A percentile compares a stretch with the other conserved stretches of the same genome.
phyloP scores from a whole-genome alignment of 371 early-diverging fungal genomes.

The Chytridiales sp. region DNA sequence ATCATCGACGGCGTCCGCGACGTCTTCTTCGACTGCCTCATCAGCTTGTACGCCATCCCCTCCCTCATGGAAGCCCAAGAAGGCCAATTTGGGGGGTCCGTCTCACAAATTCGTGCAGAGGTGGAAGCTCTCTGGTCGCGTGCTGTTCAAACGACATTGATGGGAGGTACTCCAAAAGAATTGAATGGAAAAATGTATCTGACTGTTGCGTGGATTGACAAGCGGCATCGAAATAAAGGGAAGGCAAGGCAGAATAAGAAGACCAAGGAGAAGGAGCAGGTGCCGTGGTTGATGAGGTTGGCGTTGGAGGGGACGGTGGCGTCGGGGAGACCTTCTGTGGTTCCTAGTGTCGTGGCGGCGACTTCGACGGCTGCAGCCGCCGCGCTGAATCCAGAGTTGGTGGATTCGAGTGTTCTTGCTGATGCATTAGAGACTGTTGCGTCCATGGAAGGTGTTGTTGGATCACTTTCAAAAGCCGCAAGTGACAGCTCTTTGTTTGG shows the following conservation, averaged over 20 bases:
- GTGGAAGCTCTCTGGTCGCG: constrained; percentile 25
- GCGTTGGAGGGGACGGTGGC: constrained; percentile 30
- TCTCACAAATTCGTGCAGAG: constrained; percentile 14
- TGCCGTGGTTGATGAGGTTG: constrained; percentile 39
- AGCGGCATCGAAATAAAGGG: constrained; percentile 43
- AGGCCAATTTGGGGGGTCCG: not conserved
- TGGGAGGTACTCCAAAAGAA: constrained; percentile 11
- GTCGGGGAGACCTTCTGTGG: constrained; percentile 18
- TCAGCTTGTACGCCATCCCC: constrained; percentile 41
- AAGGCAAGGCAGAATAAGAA: constrained; percentile 20
- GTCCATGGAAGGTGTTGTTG: too few relatives aligned
- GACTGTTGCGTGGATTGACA: constrained; percentile 47
- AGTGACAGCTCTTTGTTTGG: too few relatives aligned
- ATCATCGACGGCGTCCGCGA: constrained; percentile 35
- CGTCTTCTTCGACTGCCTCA: constrained; percentile 43
- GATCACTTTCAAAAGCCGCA: too few relatives aligned
- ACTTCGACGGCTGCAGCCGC: constrained; percentile 1
- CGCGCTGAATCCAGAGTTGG: too few relatives aligned
- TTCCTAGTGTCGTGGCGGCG: constrained; percentile 8
- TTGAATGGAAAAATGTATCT: constrained; percentile 32
- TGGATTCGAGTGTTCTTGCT: too few relatives aligned
- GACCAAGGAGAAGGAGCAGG: constrained; percentile 15
- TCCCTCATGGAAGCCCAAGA: constrained; percentile 31
- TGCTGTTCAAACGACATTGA: constrained; percentile 27
- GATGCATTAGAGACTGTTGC: too few relatives aligned